Evolutionary conservation across 352 stramenopile species (phyloP).

Genomic region (Phytophthora colocasiae): DNA sequence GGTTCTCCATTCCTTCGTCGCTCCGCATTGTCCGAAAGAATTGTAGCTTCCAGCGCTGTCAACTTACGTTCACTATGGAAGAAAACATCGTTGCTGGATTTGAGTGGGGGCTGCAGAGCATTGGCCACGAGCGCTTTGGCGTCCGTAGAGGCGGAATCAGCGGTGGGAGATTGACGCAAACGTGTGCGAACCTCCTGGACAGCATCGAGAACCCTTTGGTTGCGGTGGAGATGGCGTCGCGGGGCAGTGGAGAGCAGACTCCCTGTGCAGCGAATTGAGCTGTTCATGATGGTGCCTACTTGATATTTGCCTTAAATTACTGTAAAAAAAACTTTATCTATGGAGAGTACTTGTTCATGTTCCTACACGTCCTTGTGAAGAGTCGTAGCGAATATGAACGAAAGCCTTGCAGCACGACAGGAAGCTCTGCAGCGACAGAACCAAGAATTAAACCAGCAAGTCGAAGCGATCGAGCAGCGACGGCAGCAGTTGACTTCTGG

Average conservation of each 20-base stretch:
- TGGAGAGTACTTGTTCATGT: no score
- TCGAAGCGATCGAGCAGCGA: constrained; percentile 72
- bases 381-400: constrained; percentile 53
- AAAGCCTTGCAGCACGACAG: constrained; percentile 63
- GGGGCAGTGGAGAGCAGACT: background rate
- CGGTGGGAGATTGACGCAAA: constrained; percentile 14
- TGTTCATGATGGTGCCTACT: background rate
- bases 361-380: background rate
- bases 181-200: constrained; percentile 35
- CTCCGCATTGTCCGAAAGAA: constrained; percentile 28
- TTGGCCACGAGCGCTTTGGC: constrained; percentile 67
- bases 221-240: constrained; percentile 19
- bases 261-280: background rate
- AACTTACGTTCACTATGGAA: constrained; percentile 60
- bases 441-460: constrained; percentile 65
- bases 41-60: constrained; percentile 38
- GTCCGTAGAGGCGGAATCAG: constrained; percentile 33
- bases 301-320: no score
- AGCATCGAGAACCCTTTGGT: constrained; percentile 25
- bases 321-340: no score
- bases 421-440: constrained; percentile 70
- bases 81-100: constrained; percentile 61
- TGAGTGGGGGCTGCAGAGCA: constrained; percentile 49
- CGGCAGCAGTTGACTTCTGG: constrained; percentile 46
- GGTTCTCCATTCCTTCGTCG: constrained; percentile 57